phyloP scores from a whole-genome alignment of 306 rosid genomes.

The Begonia peltatifolia region DNA sequence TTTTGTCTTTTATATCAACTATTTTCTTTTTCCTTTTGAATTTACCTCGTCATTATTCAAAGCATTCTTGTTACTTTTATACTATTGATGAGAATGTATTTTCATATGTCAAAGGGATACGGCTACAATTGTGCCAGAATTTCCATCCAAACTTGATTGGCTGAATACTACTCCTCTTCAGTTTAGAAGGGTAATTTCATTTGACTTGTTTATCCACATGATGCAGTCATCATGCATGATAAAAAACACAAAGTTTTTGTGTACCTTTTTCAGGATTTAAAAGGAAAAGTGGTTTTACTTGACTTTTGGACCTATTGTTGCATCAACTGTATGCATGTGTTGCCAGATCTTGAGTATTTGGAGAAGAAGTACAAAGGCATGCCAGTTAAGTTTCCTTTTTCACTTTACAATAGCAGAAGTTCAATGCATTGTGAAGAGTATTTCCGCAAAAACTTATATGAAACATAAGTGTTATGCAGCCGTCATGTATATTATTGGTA shows the following conservation, averaged over 20 bases:
- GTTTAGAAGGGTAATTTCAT: constrained; percentile 44
- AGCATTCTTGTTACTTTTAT: neutral
- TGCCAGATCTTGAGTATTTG: constrained; percentile 79
- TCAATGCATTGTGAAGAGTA: too few species aligned
- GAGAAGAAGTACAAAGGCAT: constrained; percentile 81
- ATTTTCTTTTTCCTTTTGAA: neutral
- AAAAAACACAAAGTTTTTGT: constrained; percentile 1
- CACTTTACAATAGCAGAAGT: constrained; percentile 3
- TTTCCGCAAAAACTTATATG: too few species aligned
- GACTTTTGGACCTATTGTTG: constrained; percentile 98
- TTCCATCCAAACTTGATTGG: constrained; percentile 92
- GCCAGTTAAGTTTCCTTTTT: constrained; percentile 46
- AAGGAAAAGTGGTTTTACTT: constrained; percentile 82
- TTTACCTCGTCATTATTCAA: neutral
- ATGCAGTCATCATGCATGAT: neutral
- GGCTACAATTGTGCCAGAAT: constrained; percentile 73
- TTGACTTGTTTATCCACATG: constrained; percentile 10
- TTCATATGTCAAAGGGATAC: constrained; percentile 42
- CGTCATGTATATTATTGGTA: too few species aligned
- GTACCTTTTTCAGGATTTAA: constrained; percentile 62
- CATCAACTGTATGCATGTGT: constrained; percentile 92
- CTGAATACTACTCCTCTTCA: constrained; percentile 83
- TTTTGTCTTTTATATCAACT: constrained; percentile 1
- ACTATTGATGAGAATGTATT: constrained; percentile 8
- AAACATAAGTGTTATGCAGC: too few species aligned